Base-by-base conservation (phyloP, 352 stramenopile genomes). In the Globisporangium takayamanum region DNA sequence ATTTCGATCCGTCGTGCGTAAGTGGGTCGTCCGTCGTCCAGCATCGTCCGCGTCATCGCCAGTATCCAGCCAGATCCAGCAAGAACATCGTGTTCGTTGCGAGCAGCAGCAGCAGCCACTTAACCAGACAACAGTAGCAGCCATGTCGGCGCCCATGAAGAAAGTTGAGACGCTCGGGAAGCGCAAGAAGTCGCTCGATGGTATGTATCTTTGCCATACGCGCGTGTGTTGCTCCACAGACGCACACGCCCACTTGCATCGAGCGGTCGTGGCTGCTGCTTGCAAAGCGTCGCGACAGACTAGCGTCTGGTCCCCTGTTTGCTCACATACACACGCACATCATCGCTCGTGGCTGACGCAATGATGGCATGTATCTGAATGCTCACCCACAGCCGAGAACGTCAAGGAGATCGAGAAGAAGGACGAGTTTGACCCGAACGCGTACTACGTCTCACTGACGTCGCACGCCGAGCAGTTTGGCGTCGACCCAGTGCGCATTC, bases 151-250 rank as follows among this genome's bases (percentile, higher is more conserved):
- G 33, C 33, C 70, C 57, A 87, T 92, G 78, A 89, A 86, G 69
- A 87, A 88, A 61, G 80, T 94, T 36, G 68, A 78, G 33, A 94
- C 85, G 63, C 81, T 94, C 41, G 85, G 83, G 70, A 94, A 94
- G 74, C 83, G 85, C 66, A 93, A 94, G 68, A 92, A 93, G 69
- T 93, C 83, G 51, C 80, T 93, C 48, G 85, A 94, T 54, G 84
- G 84, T 92, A 66, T 26, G 72, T 55, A 0, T 12, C 41, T 4
- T 45, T 60, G 45, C n/a, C 10, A 3, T 20, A 8, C 7, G 0
- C 6, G 39, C 41, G 3, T n/a, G 18, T 20, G 44, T 7, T 18
- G 22, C 22, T 22, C 22, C 22, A 22, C 11, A 1, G 14, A 15
- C 25, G 10, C 44, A 49, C n/a, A 14, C 20, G 14, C 0, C 12